Evolutionary conservation across 768 basidiomycete genomes (phyloP), one percentile per base, ranked within the genome.

Genomic region (Dentipellis sp.): DNA sequence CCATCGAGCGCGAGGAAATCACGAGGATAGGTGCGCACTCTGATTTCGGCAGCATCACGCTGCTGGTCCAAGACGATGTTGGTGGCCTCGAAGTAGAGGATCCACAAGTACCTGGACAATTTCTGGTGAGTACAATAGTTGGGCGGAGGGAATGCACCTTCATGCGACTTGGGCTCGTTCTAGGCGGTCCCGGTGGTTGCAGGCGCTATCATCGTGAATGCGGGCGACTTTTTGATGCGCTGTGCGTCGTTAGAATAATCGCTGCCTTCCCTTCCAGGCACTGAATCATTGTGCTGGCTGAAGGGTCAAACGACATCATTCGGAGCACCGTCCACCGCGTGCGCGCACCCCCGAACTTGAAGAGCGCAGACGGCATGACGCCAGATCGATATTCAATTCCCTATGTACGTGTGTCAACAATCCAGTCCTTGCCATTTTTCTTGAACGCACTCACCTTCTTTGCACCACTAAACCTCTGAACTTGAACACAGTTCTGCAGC

Each of bases 21-120:
- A 67, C 71, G 0, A 66, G 80, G 10, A 76, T 81, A 38, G 76
- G 74, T 10, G 74, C 74, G 1, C 78, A 80, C 56, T 73, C 75
- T 0, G 84, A 86, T 65, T 84, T 78, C 57, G 75, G 77, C 3
- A 78, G 73, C 0, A 69, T 83, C 16, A 86, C 83, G 53, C 66
- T 83, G 7, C 67, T 86, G 3, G 71, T 84, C 51, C 83, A 85
- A 66, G 82, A 85, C 60, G 71, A 75, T 4, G 72, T 76, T 2
- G 82, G 83, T 6, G 84, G 84, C 0, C 70, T 85, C 3, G 81
- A 86, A 62, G 77, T 84, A 4, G 80, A 84, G 63, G 75, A 79
- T 62, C 80, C 80, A 0, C 67, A 71, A 40, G 62, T 66, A 17
- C 74, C 78, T 4, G 80, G 78, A 1, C 53, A 65, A 45, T 78